Percentiles rank a stretch among this genome's conserved stretches.
Conservation (phyloP, 495 filamentous ascomycete species). For the Collariella sp. region DNA sequence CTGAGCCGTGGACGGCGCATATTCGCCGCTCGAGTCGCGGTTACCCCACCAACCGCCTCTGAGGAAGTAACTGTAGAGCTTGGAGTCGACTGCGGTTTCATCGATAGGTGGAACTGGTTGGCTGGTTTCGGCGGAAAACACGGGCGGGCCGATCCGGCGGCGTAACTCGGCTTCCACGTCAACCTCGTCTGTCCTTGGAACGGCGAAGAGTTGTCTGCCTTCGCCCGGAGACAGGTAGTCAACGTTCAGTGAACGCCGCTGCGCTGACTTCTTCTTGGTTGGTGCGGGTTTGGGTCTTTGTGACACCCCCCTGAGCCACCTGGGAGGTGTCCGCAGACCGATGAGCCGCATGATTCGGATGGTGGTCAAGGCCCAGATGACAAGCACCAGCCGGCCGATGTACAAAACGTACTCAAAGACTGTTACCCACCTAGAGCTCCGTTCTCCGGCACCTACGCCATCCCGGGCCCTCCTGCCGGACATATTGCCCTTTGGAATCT, state of each 20-base stretch:
- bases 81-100: conserved; percentile 61
- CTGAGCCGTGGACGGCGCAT: conserved; percentile 30
- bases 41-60: conserved; percentile 74
- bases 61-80: conserved; percentile 74
- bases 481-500: conserved; percentile 40
- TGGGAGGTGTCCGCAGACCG: conserved; percentile 54
- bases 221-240: conserved; percentile 17
- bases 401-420: conserved; percentile 64
- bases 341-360: conserved; percentile 49
- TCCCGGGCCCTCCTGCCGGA: conserved; percentile 37
- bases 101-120: conserved; percentile 22
- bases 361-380: conserved; percentile 48
- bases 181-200: conserved; percentile 52
- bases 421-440: conserved; percentile 63
- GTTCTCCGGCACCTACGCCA: conserved; percentile 68
- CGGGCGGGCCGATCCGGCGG: conserved; percentile 36
- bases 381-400: conserved; percentile 57
- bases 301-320: conserved; percentile 50
- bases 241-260: conserved; percentile 4
- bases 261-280: conserved; percentile 38
- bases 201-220: conserved; percentile 46
- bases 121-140: conserved; percentile 8
- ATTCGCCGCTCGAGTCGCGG: conserved; percentile 68
- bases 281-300: conserved; percentile 32
- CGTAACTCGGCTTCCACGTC: conserved; percentile 72